Conservation (phyloP, 2,329 filamentous ascomycete genomes). For the Cadophora sp. region DNA sequence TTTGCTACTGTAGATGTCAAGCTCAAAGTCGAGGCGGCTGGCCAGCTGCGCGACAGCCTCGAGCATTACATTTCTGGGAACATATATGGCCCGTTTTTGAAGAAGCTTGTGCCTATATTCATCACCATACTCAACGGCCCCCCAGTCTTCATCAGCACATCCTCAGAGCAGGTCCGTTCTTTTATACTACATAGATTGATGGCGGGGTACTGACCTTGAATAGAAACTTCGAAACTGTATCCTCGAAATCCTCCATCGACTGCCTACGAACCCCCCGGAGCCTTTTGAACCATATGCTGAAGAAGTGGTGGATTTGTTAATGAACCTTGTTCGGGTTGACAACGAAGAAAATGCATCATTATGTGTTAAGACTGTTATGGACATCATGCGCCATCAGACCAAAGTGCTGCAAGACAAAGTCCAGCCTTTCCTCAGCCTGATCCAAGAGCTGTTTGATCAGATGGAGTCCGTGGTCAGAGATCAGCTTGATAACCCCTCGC, state of each 20-base stretch:
- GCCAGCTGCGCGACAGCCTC: conserved; percentile 87
- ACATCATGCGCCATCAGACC: conserved; percentile 91
- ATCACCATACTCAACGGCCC: conserved; percentile 83
- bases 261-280: conserved; percentile 77
- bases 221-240: conserved; percentile 91
- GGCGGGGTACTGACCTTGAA: conserved; percentile 18
- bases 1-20: conserved; percentile 69
- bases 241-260: conserved; percentile 90
- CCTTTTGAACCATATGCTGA: conserved; percentile 87
- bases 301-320: conserved; percentile 88
- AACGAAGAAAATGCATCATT: conserved; percentile 99
- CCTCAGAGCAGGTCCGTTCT: conserved; percentile 78
- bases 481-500: conserved; percentile 82
- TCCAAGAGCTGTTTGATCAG: conserved; percentile 93
- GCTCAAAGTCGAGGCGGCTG: conserved; percentile 81
- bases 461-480: conserved; percentile 96
- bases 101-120: conserved; percentile 89
- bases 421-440: conserved; percentile 87
- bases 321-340: conserved; percentile 86
- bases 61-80: conserved; percentile 84
- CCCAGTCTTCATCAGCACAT: conserved; percentile 90
- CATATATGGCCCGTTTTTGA: conserved; percentile 81
- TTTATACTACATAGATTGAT: neutral
- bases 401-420: conserved; percentile 83
- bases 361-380: conserved; percentile 97